Conservation (phyloP, 2,329 filamentous ascomycete species). For the Dothideomycetes sp. region DNA sequence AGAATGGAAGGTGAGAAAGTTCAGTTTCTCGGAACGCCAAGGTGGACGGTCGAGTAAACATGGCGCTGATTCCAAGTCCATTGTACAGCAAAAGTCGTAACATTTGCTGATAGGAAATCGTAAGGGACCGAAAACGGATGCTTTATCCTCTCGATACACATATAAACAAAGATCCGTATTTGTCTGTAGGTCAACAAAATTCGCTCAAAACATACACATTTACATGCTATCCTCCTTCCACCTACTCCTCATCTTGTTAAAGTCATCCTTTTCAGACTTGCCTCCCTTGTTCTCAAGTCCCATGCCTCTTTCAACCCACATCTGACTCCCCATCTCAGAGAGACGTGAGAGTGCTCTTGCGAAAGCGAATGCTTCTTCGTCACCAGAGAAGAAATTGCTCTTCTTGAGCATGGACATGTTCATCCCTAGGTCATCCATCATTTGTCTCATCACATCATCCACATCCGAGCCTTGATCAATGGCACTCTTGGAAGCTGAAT, state of each 20-base stretch:
- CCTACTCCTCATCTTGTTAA: conserved; percentile 55
- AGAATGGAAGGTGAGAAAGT: too few relatives aligned
- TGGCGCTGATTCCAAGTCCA: too few relatives aligned
- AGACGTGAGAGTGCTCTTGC: conserved; percentile 76
- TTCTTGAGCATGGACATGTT: conserved; percentile 78
- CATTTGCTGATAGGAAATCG: too few relatives aligned
- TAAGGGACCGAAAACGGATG: too few relatives aligned
- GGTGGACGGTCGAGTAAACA: too few relatives aligned
- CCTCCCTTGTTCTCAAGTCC: conserved; percentile 56
- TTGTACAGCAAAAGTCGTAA: too few relatives aligned
- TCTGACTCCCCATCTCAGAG: conserved; percentile 83
- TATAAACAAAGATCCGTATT: too few relatives aligned
- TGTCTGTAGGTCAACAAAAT: too few relatives aligned
- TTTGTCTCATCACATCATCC: conserved; percentile 62
- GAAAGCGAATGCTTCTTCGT: conserved; percentile 96
- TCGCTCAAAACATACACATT: too few relatives aligned
- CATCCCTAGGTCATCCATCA: conserved; percentile 82
- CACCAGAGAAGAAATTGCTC: conserved; percentile 79
- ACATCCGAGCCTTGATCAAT: conserved; percentile 37
- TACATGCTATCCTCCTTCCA: conserved; percentile 62
- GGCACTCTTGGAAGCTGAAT: conserved; percentile 17
- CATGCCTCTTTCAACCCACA: conserved; percentile 82
- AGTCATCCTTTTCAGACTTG: conserved; percentile 55
- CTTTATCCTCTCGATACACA: too few relatives aligned
- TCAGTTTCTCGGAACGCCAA: too few relatives aligned